phyloP scores from a whole-genome alignment of 2,329 filamentous ascomycete genomes.

The Pseudopyricularia cyperi region DNA sequence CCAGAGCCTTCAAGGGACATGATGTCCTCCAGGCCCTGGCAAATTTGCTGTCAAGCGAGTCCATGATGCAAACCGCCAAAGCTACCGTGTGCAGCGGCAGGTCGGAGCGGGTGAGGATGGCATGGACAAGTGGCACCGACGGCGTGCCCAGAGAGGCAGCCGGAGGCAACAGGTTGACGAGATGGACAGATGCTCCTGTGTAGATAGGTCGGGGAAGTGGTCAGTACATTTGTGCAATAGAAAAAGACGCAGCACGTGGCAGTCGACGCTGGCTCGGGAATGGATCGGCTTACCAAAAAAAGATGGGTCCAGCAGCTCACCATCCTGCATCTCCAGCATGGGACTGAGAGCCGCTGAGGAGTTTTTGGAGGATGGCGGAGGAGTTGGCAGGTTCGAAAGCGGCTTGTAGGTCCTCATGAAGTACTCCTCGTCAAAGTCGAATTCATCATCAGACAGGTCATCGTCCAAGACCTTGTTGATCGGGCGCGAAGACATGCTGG shows the following conservation, averaged over 20 bases:
- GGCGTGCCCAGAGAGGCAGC: constrained; percentile 46
- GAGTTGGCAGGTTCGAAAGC: constrained; percentile 54
- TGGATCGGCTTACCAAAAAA: constrained; percentile 20
- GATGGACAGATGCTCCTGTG: constrained; percentile 53
- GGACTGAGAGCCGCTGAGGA: constrained; percentile 31
- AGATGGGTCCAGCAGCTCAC: constrained; percentile 6
- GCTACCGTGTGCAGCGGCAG: constrained; percentile 50
- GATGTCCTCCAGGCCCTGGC: constrained; percentile 47
- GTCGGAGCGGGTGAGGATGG: constrained; percentile 42
- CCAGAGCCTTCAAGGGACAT: constrained; percentile 30
- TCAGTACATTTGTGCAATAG: not conserved
- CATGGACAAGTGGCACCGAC: constrained; percentile 46
- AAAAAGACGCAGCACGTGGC: not conserved
- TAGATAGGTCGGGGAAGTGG: constrained; percentile 5
- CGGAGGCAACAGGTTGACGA: constrained; percentile 53
- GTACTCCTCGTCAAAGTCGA: constrained; percentile 37
- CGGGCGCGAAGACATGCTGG: not conserved
- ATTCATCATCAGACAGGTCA: constrained; percentile 25
- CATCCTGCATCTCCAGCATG: constrained; percentile 13
- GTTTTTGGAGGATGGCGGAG: constrained; percentile 40
- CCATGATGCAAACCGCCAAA: constrained; percentile 52
- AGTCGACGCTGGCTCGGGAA: not conserved
- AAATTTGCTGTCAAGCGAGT: constrained; percentile 50
- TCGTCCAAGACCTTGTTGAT: not conserved
- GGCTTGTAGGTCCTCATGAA: constrained; percentile 50